Evolutionary conservation across 305 asterid species (phyloP), one percentile per base, ranked within the genome.

Genomic region (Coffea humblotiana): DNA sequence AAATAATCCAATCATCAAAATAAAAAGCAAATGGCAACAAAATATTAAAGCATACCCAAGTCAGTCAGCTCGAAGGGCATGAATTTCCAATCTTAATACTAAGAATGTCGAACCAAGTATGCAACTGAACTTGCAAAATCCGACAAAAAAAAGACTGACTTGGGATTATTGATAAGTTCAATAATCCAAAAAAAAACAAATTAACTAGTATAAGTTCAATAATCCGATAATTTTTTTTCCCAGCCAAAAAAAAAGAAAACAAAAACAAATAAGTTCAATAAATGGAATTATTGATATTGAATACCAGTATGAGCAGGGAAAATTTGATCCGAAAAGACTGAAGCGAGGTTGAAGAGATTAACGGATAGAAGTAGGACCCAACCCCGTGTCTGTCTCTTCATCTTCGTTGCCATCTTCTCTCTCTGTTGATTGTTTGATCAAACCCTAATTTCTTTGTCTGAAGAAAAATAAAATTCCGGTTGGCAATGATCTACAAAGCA

Each of bases 271-370:
- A 32, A 65, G 2, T 19, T 5, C 47, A 77, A 81, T 47, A 40
- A 16, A 37, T 25, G 71, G 52, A 70, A 10, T 43, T 27, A 15
- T 67, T 11, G 48, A 6, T 61, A 23, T 9, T 58, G 37, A 47
- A 23, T 82, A 86, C 91, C 91, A 68, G 85, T 74, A 74, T 79
- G 87, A 83, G 80, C 79, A 18, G 87, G 78, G 72, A 84, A 61
- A 75, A 88, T 83, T 69, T 81, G 88, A 79, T 84, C 82, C 79
- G 90, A 73, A 54, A 77, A 78, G 1, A 80, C 86, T 8, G 75
- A 75, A 37, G 35, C 75, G 32, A 51, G 71, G 79, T 58, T 51
- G 79, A 77, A 52, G 76, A 83, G 47, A 56, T 11, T 65, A 27
- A 85, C 25, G 45, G 77, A 76, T 21, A 87, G 75, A 64, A 81